Evolutionary conservation across 768 basidiomycete genomes (phyloP).

Genomic region (Suillus sp.): DNA sequence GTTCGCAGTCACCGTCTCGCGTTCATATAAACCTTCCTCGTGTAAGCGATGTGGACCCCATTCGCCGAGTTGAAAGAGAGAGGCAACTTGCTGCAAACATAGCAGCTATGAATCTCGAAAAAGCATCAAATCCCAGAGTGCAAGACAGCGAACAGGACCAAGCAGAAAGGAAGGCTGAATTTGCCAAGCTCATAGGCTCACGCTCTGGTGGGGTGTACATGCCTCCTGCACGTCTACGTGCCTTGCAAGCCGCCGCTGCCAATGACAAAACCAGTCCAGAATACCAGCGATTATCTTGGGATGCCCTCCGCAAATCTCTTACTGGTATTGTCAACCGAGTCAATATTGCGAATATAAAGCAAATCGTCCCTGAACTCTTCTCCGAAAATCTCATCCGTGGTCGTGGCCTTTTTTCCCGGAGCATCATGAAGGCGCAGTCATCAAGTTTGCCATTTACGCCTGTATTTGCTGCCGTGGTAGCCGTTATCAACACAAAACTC

Average conservation of each 20-base stretch:
- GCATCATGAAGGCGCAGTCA: conserved; percentile 97
- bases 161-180: conserved; percentile 81
- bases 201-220: conserved; percentile 95
- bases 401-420: conserved; percentile 87
- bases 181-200: conserved; percentile 79
- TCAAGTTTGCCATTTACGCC: conserved; percentile 97
- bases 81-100: conserved; percentile 73
- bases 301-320: conserved; percentile 94
- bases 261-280: conserved; percentile 83
- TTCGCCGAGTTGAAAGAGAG: conserved; percentile 75
- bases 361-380: conserved; percentile 88
- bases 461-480: conserved; percentile 91
- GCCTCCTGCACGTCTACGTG: conserved; percentile 90
- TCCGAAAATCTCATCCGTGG: conserved; percentile 93
- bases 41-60: conserved; percentile 76
- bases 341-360: conserved; percentile 95
- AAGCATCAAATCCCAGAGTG: conserved; percentile 52
- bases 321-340: conserved; percentile 99
- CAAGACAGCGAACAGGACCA: conserved; percentile 45
- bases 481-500: conserved; percentile 96
- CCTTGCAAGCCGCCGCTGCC: conserved; percentile 76
- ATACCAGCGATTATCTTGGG: conserved; percentile 96
- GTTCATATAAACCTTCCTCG: conserved; percentile 43
- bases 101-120: conserved; percentile 69
- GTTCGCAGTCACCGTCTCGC: conserved; percentile 37